Base-by-base conservation (phyloP, 106 monocot species). In the Agapanthus africanus region DNA sequence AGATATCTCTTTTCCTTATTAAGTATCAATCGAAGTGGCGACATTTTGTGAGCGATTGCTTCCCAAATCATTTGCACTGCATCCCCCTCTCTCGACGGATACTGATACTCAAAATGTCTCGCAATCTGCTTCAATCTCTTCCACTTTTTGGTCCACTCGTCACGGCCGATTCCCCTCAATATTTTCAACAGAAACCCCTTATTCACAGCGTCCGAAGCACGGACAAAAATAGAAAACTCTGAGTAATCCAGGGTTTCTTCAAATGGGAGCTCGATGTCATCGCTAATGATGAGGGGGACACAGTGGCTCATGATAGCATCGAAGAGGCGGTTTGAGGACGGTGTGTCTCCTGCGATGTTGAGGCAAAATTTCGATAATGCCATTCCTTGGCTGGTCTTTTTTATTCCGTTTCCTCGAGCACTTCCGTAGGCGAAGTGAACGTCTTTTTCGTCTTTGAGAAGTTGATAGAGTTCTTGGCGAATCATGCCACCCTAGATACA, bases 51-150 rank as follows among this genome's bases (percentile, higher is more conserved):
- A 41, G 79, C 80, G 11, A 88, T 79, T 10, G 79, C 86, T 26
- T 80, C 67, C 95, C 95, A 95, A n/a, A 95, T 88, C 95, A 95
- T 95, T 68, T 86, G 83, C 37, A 95, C 91, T 6, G 95, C 83
- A 73, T 88, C 95, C 6, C 66, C 85, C 15, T 74, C 40, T 41
- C 71, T 70, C 2, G 91, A 86, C 2, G 95, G 95, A 39, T 74
- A 87, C 54, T 79, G 82, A 65, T 84, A 97, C 76, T 87, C 91
- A 51, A 89, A 97, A 72, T 84, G 83, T n/a, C n/a, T n/a, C n/a
- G n/a, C n/a, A n/a, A n/a, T n/a, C n/a, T 82, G 57, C 72, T 75
- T 87, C 70, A 89, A 56, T 36, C 74, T 84, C 32, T 31, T n/a
- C 95, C 86, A 89, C 95, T 89, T 97, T 34, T 15, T 71, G 2